These are phyloP conservation scores for Cercophora scortea DNA, from an alignment of 495 filamentous ascomycete species.

Conservation along the genomic window DNA sequence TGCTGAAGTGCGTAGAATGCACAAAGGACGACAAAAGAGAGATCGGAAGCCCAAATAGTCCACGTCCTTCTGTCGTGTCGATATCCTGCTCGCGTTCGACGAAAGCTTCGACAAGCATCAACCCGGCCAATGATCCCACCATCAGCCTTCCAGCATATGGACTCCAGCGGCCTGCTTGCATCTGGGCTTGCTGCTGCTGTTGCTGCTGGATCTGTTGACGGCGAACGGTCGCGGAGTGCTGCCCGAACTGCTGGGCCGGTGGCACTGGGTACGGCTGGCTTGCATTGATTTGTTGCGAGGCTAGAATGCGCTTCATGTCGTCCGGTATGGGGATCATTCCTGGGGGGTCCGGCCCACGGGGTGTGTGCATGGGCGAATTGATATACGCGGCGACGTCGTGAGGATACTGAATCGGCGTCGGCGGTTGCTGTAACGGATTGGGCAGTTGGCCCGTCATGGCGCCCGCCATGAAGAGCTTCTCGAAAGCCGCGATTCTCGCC, in stretches of 20 bases:
- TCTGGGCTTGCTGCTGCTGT: slow-evolving; percentile 31
- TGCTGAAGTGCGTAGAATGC: slow-evolving; percentile 30
- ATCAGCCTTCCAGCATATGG: slow-evolving; percentile 67
- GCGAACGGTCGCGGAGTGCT: slow-evolving; percentile 29
- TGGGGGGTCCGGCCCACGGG: slow-evolving; percentile 34
- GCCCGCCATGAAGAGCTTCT: slow-evolving; percentile 56
- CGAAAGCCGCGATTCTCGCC: slow-evolving; percentile 57
- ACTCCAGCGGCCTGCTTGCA: slow-evolving; percentile 31
- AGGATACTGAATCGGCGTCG: slow-evolving; percentile 40
- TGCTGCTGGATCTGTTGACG: slow-evolving; percentile 43
- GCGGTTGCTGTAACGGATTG: slow-evolving; percentile 39
- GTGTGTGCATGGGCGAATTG: slow-evolving; percentile 25
- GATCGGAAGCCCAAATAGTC: slow-evolving; percentile 61
- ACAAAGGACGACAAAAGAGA: slow-evolving; percentile 39
- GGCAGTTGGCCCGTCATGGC: slow-evolving; percentile 40
- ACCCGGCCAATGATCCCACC: slow-evolving; percentile 81
- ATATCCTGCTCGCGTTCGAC: slow-evolving; percentile 47
- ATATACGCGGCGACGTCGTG: slow-evolving; percentile 23
- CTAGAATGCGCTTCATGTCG: slow-evolving; percentile 61
- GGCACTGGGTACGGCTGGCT: slow-evolving; percentile 39
- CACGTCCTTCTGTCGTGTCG: slow-evolving; percentile 55
- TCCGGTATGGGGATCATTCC: slow-evolving; percentile 76
- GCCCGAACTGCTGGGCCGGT: slow-evolving; percentile 23
- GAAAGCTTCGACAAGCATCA: slow-evolving; percentile 84
- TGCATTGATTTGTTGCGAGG: slow-evolving; percentile 34